A percentile compares a stretch with the other conserved stretches of the same genome.
Conservation (phyloP, 306 rosid genomes). For the Glycine soja region DNA sequence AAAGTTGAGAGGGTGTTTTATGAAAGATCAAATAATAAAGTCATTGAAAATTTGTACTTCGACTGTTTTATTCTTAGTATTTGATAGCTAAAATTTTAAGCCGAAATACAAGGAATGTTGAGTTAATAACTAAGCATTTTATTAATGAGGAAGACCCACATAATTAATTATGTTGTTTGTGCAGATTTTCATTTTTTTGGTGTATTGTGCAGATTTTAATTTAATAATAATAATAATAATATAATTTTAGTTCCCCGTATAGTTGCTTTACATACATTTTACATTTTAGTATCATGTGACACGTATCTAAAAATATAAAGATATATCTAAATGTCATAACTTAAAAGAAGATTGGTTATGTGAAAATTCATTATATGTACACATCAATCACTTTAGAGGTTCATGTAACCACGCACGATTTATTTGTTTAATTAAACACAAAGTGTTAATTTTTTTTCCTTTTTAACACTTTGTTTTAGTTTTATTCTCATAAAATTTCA, state of each 20-base stretch:
- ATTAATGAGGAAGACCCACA: conserved; percentile 1
- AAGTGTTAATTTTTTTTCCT: not conserved
- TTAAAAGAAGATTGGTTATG: no score
- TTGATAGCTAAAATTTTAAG: not conserved
- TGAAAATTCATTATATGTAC: no score
- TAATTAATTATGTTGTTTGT: not conserved
- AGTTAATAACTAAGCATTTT: not conserved
- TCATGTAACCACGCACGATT: not conserved
- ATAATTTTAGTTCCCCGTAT: not conserved
- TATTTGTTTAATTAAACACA: not conserved
- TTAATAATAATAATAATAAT: not conserved
- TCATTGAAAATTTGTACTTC: not conserved
- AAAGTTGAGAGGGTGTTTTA: conserved; percentile 2
- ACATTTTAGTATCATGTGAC: not conserved
- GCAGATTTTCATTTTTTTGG: not conserved
- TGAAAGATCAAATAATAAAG: not conserved
- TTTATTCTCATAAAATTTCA: no score
- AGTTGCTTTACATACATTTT: not conserved
- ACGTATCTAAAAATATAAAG: not conserved
- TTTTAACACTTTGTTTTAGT: no score
- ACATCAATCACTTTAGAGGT: not conserved
- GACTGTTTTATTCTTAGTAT: not conserved
- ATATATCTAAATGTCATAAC: no score
- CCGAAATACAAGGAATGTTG: not conserved
- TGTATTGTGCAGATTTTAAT: not conserved